phyloP scores from a whole-genome alignment of 2,329 filamentous ascomycete genomes.

The Colletotrichum orchidophilum region DNA sequence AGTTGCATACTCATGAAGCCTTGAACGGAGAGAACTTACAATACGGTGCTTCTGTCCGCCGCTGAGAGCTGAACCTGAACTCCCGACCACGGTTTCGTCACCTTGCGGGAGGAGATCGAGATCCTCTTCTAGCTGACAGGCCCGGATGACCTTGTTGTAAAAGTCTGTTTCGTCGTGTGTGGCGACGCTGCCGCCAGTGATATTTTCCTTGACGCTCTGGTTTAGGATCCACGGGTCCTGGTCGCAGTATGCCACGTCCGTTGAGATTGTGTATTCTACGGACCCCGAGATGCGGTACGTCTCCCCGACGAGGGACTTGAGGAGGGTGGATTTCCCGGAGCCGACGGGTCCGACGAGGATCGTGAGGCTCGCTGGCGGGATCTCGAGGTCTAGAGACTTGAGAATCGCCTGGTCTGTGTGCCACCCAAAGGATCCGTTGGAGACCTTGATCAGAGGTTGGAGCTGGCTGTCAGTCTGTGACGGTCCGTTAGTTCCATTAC shows the following conservation, averaged over 20 bases:
- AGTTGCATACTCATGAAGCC: background rate
- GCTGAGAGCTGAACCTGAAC: slow-evolving; percentile 10
- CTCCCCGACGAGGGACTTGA: slow-evolving; percentile 45
- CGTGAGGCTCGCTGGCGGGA: background rate
- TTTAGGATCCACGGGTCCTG: slow-evolving; percentile 43
- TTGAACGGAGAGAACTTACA: background rate
- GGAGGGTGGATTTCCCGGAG: slow-evolving; percentile 47
- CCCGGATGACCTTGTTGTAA: slow-evolving; percentile 41
- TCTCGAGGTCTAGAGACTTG: background rate
- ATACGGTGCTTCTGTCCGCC: slow-evolving; percentile 26
- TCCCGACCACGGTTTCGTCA: slow-evolving; percentile 10
- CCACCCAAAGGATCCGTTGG: background rate
- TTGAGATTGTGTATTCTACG: slow-evolving; percentile 24
- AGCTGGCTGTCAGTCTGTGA: background rate
- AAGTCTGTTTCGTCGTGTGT: slow-evolving; percentile 37
- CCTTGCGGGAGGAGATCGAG: background rate
- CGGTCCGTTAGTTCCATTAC: no score
- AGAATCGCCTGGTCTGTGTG: background rate
- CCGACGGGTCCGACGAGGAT: slow-evolving; percentile 37
- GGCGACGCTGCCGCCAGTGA: background rate
- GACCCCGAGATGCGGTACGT: slow-evolving; percentile 22
- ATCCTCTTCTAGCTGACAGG: slow-evolving; percentile 20
- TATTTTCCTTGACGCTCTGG: slow-evolving; percentile 38
- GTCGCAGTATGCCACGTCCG: slow-evolving; percentile 39
- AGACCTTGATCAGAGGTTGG: background rate